Evolutionary conservation across 768 basidiomycete species (phyloP), one percentile per base, ranked within the genome.

Genomic region (Mycena maculata): DNA sequence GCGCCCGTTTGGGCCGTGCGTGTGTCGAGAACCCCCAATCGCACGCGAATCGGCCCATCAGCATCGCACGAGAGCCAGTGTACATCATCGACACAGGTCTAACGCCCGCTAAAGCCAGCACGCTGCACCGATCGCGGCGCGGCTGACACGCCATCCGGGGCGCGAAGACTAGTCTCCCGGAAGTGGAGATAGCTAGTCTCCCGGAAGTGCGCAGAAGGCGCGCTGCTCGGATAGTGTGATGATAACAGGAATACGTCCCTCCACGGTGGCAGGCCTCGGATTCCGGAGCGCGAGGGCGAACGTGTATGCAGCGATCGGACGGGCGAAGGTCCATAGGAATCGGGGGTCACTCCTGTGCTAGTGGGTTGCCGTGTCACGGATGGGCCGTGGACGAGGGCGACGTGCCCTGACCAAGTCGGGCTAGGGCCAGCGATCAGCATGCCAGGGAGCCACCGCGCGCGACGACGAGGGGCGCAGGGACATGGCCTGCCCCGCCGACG

Each of bases 221-320:
- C 45, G 5, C 20, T 49, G 38, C 45, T 56, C 53, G 62, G 54
- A 48, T 38, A 5, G 52, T 48, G n/a, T 18, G 36, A 27, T 33
- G 62, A 63, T 63, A 63, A 56, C 62, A 57, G 49, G 62, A 63
- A 63, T 63, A 63, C 6, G 33, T 36, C 33, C 47, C 50, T 48
- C 33, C 27, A 23, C 61, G 15, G 11, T 15, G 31, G 20, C 25
- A 36, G 8, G 23, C 63, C 56, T 65, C 63, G 63, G 63, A 44
- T 58, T 58, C 63, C 63, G 30, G 45, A 52, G 58, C 47, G 48
- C 59, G 28, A 45, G 31, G 31, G 62, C 44, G 47, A 63, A 56
- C 62, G 62, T 54, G 44, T 53, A 65, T 47, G 56, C 48, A 55
- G 57, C 23, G 56, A 52, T 50, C 48, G 36, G 13, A 15, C 45